Conservation (phyloP, 768 basidiomycete species). For the Suillus variegatus region DNA sequence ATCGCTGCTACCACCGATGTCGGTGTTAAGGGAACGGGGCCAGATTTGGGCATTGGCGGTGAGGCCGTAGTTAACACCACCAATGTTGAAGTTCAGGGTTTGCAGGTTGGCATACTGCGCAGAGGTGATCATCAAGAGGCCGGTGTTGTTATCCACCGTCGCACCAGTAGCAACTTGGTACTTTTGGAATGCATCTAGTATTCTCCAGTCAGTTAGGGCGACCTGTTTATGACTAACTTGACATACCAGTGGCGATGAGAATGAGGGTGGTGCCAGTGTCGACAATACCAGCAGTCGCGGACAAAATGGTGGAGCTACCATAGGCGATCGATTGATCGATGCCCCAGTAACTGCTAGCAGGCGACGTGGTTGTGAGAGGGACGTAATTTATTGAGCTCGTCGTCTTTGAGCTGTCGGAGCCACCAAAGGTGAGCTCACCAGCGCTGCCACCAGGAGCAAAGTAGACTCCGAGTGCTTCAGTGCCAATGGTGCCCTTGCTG, state of each 20-base stretch:
- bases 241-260: constrained; percentile 23
- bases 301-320: constrained; percentile 22
- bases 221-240: neutral
- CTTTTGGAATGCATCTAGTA: constrained; percentile 22
- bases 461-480: constrained; percentile 34
- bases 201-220: neutral
- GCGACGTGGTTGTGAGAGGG: constrained; percentile 23
- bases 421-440: constrained; percentile 30
- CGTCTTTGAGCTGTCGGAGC: constrained; percentile 34
- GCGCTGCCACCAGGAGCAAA: constrained; percentile 29
- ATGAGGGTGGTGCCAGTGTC: constrained; percentile 35
- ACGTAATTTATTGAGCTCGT: constrained; percentile 22
- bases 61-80: constrained; percentile 19
- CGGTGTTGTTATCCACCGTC: constrained; percentile 26
- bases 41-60: constrained; percentile 34
- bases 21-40: constrained; percentile 33
- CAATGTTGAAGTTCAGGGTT: constrained; percentile 30
- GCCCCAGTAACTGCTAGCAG: constrained; percentile 32
- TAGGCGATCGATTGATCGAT: constrained; percentile 34
- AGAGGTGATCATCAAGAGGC: constrained; percentile 29
- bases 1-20: constrained; percentile 26
- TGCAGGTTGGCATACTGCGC: constrained; percentile 26
- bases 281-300: constrained; percentile 31
- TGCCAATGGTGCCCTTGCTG: constrained; percentile 28
- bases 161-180: constrained; percentile 30